These are phyloP conservation scores for Micromonas pusilla DNA, from an alignment of 139 green algal species.

Conservation along the genomic window DNA sequence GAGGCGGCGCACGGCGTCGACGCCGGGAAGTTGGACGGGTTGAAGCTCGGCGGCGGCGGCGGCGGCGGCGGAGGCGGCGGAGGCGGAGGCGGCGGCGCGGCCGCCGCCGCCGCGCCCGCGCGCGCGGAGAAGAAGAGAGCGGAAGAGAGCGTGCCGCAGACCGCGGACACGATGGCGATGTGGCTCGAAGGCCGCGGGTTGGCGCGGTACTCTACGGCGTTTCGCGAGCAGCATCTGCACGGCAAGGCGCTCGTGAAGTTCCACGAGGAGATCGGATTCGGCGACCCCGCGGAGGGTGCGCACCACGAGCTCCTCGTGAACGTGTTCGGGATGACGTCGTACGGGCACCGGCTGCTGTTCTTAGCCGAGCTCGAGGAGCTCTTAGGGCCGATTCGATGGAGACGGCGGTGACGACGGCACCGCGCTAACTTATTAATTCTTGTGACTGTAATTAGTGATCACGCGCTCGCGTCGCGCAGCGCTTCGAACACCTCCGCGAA, in stretches of 20 bases:
- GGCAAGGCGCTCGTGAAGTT: constrained; percentile 40
- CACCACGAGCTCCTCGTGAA: constrained; percentile 5
- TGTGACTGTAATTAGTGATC: too few species aligned
- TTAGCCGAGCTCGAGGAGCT: constrained; percentile 8
- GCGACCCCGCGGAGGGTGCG: not conserved
- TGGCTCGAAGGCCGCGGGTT: constrained; percentile 40
- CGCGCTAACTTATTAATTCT: too few species aligned
- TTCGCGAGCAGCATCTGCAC: constrained; percentile 41
- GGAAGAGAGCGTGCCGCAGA: not conserved
- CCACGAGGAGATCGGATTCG: constrained; percentile 14
- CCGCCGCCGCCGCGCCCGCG: not conserved
- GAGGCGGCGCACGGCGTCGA: not conserved
- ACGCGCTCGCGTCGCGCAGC: too few species aligned
- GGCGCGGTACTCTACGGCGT: constrained; percentile 29
- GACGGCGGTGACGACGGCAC: too few species aligned
- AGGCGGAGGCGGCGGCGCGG: too few species aligned
- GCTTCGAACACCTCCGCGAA: constrained; percentile 7
- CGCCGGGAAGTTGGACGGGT: constrained; percentile 10
- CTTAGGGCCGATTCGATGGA: not conserved
- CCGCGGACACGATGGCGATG: constrained; percentile 37
- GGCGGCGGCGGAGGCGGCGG: too few species aligned
- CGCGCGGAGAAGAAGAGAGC: not conserved
- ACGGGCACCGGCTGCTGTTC: constrained; percentile 13
- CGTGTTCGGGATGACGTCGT: constrained; percentile 5
- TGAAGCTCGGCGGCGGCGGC: not conserved